Conservation (phyloP, 441 rosid genomes). For the Breynia disticha region DNA sequence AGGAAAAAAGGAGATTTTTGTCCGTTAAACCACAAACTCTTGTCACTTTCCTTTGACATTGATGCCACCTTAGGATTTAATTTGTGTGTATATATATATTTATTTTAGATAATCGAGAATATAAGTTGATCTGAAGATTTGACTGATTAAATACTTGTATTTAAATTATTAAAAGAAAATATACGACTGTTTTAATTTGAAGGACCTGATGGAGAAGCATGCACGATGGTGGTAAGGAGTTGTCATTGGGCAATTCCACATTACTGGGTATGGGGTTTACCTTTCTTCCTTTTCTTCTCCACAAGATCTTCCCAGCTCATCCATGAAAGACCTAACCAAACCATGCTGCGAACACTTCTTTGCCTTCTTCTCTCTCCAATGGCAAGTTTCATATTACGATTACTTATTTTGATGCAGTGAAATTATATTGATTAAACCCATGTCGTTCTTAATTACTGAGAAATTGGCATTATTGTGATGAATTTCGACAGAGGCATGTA, state of each 20-base stretch:
- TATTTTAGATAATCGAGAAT: too few relatives aligned
- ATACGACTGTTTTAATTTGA: not conserved
- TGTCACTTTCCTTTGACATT: too few relatives aligned
- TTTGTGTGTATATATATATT: too few relatives aligned
- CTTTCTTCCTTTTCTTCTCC: constrained; percentile 75
- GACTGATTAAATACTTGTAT: not conserved
- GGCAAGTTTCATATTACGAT: constrained; percentile 25
- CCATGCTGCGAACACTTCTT: constrained; percentile 33
- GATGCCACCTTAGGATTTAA: too few relatives aligned
- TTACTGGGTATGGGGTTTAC: constrained; percentile 85
- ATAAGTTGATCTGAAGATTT: not conserved
- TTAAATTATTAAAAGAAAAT: too few relatives aligned
- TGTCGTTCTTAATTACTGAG: too few relatives aligned
- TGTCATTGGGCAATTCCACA: constrained; percentile 86
- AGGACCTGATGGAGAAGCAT: constrained; percentile 62
- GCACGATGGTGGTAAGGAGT: constrained; percentile 73
- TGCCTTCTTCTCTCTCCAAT: constrained; percentile 55
- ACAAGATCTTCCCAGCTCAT: constrained; percentile 77
- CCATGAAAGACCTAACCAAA: constrained; percentile 65
- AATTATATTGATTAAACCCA: too few relatives aligned
- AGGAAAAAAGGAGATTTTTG: too few relatives aligned
- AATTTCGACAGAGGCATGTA: constrained; percentile 24
- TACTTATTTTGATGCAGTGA: too few relatives aligned
- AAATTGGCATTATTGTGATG: not conserved
- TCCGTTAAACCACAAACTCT: too few relatives aligned